phyloP scores from a whole-genome alignment of 345 rosid genomes.

The Eucalyptus microcorys region DNA sequence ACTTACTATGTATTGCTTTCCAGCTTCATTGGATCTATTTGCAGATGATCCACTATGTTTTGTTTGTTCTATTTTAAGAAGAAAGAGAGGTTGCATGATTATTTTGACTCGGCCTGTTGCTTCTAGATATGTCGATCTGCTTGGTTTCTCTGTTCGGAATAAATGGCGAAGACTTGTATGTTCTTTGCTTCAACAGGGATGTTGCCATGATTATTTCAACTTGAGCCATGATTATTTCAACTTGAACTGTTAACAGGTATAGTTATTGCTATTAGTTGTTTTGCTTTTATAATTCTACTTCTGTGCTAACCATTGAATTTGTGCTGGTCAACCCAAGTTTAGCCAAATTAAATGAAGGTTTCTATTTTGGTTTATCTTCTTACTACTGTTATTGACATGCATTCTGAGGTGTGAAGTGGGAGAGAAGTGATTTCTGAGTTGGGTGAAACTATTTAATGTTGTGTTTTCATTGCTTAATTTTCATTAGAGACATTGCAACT shows the following conservation, averaged over 20 bases:
- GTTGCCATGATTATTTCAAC: neutral
- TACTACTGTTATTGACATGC: neutral
- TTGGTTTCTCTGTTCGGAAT: neutral
- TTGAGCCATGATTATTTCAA: neutral
- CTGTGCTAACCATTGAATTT: neutral
- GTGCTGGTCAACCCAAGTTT: neutral
- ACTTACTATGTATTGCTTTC: neutral
- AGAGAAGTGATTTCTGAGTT: neutral
- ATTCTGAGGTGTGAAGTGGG: neutral
- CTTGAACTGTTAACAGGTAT: neutral
- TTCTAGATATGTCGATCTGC: neutral
- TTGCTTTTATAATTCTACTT: neutral
- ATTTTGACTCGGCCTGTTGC: neutral
- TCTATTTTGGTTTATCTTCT: neutral
- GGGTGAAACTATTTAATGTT: neutral
- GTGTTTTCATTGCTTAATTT: neutral
- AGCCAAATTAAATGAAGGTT: neutral
- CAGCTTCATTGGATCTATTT: neutral
- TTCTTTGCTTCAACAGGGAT: neutral
- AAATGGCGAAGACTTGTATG: neutral
- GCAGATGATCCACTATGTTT: neutral
- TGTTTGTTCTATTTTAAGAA: neutral
- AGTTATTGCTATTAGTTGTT: neutral
- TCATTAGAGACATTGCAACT: neutral
- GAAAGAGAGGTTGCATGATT: neutral